A percentile compares a stretch with the other conserved stretches of the same genome.
These are phyloP conservation scores for Termitomyces titanicus DNA, from an alignment of 768 basidiomycete species.

Conservation along the genomic window DNA sequence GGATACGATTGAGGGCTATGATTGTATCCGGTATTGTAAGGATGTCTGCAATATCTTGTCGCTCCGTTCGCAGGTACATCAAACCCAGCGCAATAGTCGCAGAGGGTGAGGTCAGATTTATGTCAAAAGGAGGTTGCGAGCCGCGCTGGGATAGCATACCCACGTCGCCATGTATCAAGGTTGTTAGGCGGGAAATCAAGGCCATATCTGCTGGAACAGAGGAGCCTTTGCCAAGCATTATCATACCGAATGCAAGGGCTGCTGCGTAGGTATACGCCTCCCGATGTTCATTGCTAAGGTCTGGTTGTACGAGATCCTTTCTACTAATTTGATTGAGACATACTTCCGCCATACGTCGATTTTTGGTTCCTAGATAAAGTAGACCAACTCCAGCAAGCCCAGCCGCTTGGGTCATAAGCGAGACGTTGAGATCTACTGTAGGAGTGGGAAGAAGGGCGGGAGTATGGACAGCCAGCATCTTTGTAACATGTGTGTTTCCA, in stretches of 20 bases:
- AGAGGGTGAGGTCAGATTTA: slow-evolving; percentile 88
- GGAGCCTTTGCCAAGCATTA: slow-evolving; percentile 89
- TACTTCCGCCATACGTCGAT: slow-evolving; percentile 90
- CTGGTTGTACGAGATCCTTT: slow-evolving; percentile 72
- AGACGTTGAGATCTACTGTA: slow-evolving; percentile 84
- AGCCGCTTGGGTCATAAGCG: slow-evolving; percentile 85
- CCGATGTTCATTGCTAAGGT: slow-evolving; percentile 82
- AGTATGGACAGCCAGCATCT: slow-evolving; percentile 88
- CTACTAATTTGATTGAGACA: slow-evolving; percentile 82
- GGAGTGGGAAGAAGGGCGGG: slow-evolving; percentile 89
- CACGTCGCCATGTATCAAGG: slow-evolving; percentile 75
- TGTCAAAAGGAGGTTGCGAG: slow-evolving; percentile 57
- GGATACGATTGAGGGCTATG: slow-evolving; percentile 76
- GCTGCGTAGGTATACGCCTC: slow-evolving; percentile 91
- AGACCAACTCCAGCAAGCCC: slow-evolving; percentile 86
- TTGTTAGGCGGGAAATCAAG: slow-evolving; percentile 62
- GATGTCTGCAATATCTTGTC: slow-evolving; percentile 83
- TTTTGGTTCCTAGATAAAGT: slow-evolving; percentile 83
- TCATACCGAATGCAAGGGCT: slow-evolving; percentile 91
- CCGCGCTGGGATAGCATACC: slow-evolving; percentile 35
- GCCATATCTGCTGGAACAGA: slow-evolving; percentile 73
- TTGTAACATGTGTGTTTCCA: slow-evolving; percentile 84
- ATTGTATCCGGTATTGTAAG: slow-evolving; percentile 80
- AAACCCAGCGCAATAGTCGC: slow-evolving; percentile 87
- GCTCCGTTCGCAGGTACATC: slow-evolving; percentile 87